These are phyloP conservation scores for Colletotrichum caudatum DNA, from an alignment of 2,329 filamentous ascomycete species.

Conservation along the genomic window DNA sequence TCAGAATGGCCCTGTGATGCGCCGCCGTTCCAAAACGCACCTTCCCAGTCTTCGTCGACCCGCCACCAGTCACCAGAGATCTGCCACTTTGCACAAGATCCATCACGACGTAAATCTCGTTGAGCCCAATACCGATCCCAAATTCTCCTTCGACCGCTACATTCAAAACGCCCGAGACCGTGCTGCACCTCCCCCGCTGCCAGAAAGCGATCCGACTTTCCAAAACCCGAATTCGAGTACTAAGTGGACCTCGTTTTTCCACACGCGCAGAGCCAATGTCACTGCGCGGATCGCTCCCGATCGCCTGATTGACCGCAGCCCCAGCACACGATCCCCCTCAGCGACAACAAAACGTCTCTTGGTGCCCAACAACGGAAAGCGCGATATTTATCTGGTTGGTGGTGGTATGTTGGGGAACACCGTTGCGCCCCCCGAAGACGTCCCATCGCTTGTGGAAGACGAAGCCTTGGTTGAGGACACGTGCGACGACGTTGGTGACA, in stretches of 20 bases:
- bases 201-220: conserved; percentile 6
- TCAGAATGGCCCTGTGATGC: conserved; percentile 56
- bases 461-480: conserved; percentile 8
- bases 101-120: conserved; percentile 49
- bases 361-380: conserved; percentile 47
- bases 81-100: conserved; percentile 73
- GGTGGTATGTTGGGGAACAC: conserved; percentile 40
- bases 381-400: conserved; percentile 41
- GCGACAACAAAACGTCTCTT: conserved; percentile 48
- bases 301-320: conserved; percentile 48
- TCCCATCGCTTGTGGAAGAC: conserved; percentile 13
- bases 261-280: conserved; percentile 54
- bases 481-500: conserved; percentile 19
- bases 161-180: conserved; percentile 9
- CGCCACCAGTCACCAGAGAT: conserved; percentile 83
- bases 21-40: conserved; percentile 68
- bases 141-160: conserved; percentile 42
- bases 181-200: neutral
- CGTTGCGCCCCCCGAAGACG: conserved; percentile 15
- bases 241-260: conserved; percentile 70
- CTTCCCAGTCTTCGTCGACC: conserved; percentile 77
- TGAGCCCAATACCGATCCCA: conserved; percentile 26
- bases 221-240: conserved; percentile 42
- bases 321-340: conserved; percentile 35
- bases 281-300: conserved; percentile 47